Base-by-base conservation (phyloP, 208 protist species). In the Balamuthia mandrillaris region DNA sequence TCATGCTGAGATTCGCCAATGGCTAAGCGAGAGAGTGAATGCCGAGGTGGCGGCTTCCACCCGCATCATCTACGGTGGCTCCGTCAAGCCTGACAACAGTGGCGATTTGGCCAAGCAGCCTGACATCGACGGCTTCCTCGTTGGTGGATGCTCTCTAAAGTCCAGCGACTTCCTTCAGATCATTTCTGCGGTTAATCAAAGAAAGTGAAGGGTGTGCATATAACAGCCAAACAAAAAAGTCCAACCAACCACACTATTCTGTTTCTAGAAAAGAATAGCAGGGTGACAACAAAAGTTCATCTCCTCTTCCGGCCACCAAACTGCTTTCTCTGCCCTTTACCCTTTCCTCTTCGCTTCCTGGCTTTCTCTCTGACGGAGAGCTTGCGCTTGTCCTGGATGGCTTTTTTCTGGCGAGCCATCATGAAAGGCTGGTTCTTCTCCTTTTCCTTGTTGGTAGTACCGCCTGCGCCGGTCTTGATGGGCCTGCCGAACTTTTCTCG, bases 121-220 rank as follows among this genome's bases (percentile, higher is more conserved):
- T 14, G 91, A 99, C 81, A 96, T 99, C 82, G 98, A 99, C 92
- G 98, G 98, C 58, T 99, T 99, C 92, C 93, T 99, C 10, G 97
- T 99, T 60, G 98, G 98, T 60, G 98, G 98, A 86, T 97, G 97
- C 7, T 98, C 96, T 31, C 93, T 99, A 9, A 97, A 98, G 92
- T 93, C 96, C 47, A 29, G 0, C 14, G 96, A 98, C 86, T 98
- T 99, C 90, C 78, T 92, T 42, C 66, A 95, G 16, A 98, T 99
- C 85, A 96, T 98, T 82, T 94, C 96, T 41, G 91, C 96, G 29
- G 95, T 79, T 14, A 81, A 84, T 10, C 78, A 87, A 5, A 93
- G 92, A 24, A 65, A 49, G 42, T n/a, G n/a, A n/a, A n/a, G n/a
- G n/a, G n/a, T n/a, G n/a, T n/a, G n/a, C n/a, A n/a, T n/a, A n/a